A percentile compares a stretch with the other conserved stretches of the same genome.
phyloP scores from a whole-genome alignment of 1,284 basidiomycete genomes.

The Cerioporus squamosus region DNA sequence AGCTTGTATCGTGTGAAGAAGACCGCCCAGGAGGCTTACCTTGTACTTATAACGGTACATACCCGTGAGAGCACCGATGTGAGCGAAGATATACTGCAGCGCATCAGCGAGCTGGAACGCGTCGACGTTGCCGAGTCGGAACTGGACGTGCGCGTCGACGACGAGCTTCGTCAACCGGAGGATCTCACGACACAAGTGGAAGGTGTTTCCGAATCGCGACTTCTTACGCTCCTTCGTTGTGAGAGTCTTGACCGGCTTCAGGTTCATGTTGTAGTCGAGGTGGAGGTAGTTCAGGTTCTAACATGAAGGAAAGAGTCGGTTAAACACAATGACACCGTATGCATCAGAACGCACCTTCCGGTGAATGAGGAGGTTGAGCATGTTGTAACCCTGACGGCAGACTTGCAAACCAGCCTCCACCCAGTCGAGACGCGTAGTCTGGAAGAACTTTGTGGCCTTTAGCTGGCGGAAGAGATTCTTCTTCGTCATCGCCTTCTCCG shows the following conservation, averaged over 20 bases:
- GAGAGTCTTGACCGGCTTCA: slow-evolving; percentile 68
- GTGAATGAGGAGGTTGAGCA: slow-evolving; percentile 98
- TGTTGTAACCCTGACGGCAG: slow-evolving; percentile 98
- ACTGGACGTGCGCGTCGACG: slow-evolving; percentile 98
- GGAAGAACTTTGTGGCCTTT: slow-evolving; percentile 99
- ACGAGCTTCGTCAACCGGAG: slow-evolving; percentile 97
- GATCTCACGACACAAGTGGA: slow-evolving; percentile 98
- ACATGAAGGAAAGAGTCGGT: slow-evolving; percentile 13
- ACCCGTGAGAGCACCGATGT: slow-evolving; percentile 97
- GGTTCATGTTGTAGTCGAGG: neutral
- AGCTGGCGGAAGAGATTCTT: slow-evolving; percentile 96
- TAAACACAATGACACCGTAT: neutral
- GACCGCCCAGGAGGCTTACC: slow-evolving; percentile 43
- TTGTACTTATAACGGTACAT: slow-evolving; percentile 99
- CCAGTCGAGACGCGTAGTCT: slow-evolving; percentile 97
- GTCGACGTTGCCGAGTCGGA: slow-evolving; percentile 97
- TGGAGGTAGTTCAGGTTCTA: slow-evolving; percentile 87
- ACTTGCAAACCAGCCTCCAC: slow-evolving; percentile 99
- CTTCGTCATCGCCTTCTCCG: slow-evolving; percentile 97
- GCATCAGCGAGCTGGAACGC: slow-evolving; percentile 99
- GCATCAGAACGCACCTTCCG: slow-evolving; percentile 72
- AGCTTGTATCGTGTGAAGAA: neutral
- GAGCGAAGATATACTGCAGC: slow-evolving; percentile 96
- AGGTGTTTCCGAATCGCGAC: slow-evolving; percentile 99
- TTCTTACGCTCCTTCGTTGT: slow-evolving; percentile 99